Base-by-base conservation (phyloP, 805 yeast genomes). In the Millerozyma acaciae region DNA sequence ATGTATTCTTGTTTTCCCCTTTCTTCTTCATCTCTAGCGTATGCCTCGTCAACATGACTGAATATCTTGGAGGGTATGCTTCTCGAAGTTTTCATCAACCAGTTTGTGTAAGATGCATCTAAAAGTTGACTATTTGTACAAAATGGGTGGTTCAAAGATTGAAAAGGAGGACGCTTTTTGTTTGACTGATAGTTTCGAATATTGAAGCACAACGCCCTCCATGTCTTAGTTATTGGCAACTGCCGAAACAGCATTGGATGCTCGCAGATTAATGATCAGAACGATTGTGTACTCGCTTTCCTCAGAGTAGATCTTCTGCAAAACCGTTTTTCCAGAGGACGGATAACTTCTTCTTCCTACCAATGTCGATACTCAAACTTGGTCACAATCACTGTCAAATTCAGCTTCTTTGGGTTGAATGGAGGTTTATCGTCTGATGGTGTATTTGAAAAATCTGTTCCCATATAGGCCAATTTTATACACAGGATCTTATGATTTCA, bases 91-190 rank as follows among this genome's bases (percentile, higher is more conserved):
- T 26, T 32, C 33, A 28, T 18, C 13, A 43, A 33, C 53, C 53
- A 47, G 26, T 40, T 42, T 10, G 43, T 27, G 20, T 46, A 46
- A 8, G 50, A 44, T 4, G 40, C 37, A 20, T 46, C 45, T 5
- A 44, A 34, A 8, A 48, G 28, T 32, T 44, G 49, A n/a, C 38
- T 16, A 28, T 46, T 48, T 14, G 53, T 43, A 14, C 45, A 46
- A 29, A 48, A 48, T 25, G 53, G 45, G 18, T 48, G 53, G 16
- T 35, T 39, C 5, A 35, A 19, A 20, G 48, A 35, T 12, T 28
- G 29, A 26, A 48, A 46, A 8, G 34, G 8, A 10, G 44, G 44
- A 25, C 44, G 17, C 13, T 26, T 20, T 17, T 22, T 12, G 10
- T 37, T 24, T 6, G 37, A 35, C 26, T 35, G 26, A 36, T 34